Evolutionary conservation across 2,329 filamentous ascomycete genomes (phyloP).

Genomic region (Alternaria triticimaculans): DNA sequence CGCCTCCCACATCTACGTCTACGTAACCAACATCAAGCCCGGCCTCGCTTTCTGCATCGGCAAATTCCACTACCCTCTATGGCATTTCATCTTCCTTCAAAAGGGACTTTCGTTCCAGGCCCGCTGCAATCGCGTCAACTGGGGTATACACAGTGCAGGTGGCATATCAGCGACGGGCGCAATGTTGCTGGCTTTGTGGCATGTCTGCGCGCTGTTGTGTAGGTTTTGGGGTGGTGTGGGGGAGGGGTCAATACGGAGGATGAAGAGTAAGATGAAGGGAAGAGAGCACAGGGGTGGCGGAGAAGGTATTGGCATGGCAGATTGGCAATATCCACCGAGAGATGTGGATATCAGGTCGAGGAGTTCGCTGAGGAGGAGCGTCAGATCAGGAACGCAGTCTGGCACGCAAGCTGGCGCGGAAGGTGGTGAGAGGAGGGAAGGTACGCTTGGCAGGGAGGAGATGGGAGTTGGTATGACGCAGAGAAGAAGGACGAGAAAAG

Average conservation of each 20-base stretch:
- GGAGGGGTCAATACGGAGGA: accelerated
- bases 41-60: neutral
- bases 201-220: neutral
- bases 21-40: neutral
- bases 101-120: neutral
- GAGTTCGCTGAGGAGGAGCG: neutral
- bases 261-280: neutral
- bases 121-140: constrained; percentile 5
- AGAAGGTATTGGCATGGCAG: neutral
- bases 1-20: neutral
- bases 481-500: neutral
- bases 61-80: neutral
- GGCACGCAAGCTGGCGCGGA: neutral
- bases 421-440: neutral
- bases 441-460: neutral
- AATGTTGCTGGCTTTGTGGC: neutral
- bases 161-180: constrained; percentile 5
- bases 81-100: neutral
- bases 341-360: neutral
- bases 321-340: neutral
- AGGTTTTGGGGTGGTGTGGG: neutral
- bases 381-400: neutral
- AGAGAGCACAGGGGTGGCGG: neutral
- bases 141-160: constrained; percentile 3
- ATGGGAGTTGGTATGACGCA: neutral